Evolutionary conservation across 108 stramenopile species (phyloP), one percentile per base, ranked within the genome.

Genomic region (Cyclotella kingstonii): DNA sequence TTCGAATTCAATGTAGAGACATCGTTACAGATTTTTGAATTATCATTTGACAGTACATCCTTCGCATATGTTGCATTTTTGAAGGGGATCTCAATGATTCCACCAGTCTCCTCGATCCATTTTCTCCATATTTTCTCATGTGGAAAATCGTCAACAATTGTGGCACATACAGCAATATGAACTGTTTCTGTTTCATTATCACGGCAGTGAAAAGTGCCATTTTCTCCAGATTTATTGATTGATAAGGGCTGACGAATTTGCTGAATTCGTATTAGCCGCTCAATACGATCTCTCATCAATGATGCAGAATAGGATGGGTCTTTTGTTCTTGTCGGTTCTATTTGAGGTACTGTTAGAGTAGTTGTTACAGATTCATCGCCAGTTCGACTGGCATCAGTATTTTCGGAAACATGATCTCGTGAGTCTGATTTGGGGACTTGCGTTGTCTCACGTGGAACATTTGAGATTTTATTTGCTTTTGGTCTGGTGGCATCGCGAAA

Each of bases 71-170:
- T 28, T 14, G 27, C 18, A 5, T 2, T 38, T 2, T 25, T 36
- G 18, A 36, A 17, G 4, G 21, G 1, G 39, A 39, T 39, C 8
- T 36, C 34, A 10, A 36, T 10, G 15, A 50, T 30, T 0, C 70
- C 70, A 17, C 64, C 71, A 18, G 69, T 71, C 29, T 64, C 54
- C n/a, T 63, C 61, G 48, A 81, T 77, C 68, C 68, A 81, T 59
- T 54, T 46, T 52, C 36, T 77, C 80, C 80, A 81, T 10, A 81
- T 35, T 22, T 57, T 48, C 26, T 81, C 77, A 30, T 81, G 80
- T 4, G 80, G 77, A 56, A 81, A 70, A 5, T 77, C 66, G 14
- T 77, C 63, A 5, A 81, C 80, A 23, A 81, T 78, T 3, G 69
- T 71, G 1, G 69, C 73, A 49, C 80, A 81, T 41, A 81, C 43